Base-by-base conservation (phyloP, 768 basidiomycete species). In the Boletus bicolor region DNA sequence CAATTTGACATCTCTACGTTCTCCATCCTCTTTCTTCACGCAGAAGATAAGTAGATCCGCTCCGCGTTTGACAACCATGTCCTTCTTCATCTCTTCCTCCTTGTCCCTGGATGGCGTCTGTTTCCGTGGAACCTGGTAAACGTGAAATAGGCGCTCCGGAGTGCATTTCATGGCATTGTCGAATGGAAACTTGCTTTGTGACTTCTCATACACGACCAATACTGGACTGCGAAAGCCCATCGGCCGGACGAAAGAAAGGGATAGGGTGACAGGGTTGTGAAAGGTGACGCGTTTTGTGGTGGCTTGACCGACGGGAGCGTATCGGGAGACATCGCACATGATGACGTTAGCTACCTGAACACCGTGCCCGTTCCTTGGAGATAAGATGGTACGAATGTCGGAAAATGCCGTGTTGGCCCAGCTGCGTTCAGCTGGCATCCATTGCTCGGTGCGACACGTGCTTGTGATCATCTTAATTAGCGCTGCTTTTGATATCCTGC, bases 11-110 rank as follows among this genome's bases (percentile, higher is more conserved):
- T 59, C 51, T 44, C 12, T 10, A 19, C 19, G 44, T 1, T 47
- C 54, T 26, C 24, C 47, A 7, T 7, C 32, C 15, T 46, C 51
- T 36, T 51, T 61, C 26, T 51, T 26, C 42, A 57, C 64, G 45
- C 66, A 67, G 35, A 64, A 66, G 19, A 67, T 45, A 41, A 67
- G 66, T 10, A 68, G 38, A 24, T 68, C 61, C 9, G 57, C 61
- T 49, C 66, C 61, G 17, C 66, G 64, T 49, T 66, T 56, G 52
- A 66, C 45, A 0, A 57, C 24, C 38, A 35, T 15, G 12, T 44
- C 49, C 46, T 51, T 44, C 46, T 57, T 65, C 47, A 24, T 47
- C 28, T 35, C 51, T 17, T 53, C 45, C 28, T 53, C 48, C 35
- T 39, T 42, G 15, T 15, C 42, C 17, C 39, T 37, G 38, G 21